A percentile compares a stretch with the other conserved stretches of the same genome.
Evolutionary conservation across 1,284 basidiomycete species (phyloP).

Genomic region (Tilletia setariae): DNA sequence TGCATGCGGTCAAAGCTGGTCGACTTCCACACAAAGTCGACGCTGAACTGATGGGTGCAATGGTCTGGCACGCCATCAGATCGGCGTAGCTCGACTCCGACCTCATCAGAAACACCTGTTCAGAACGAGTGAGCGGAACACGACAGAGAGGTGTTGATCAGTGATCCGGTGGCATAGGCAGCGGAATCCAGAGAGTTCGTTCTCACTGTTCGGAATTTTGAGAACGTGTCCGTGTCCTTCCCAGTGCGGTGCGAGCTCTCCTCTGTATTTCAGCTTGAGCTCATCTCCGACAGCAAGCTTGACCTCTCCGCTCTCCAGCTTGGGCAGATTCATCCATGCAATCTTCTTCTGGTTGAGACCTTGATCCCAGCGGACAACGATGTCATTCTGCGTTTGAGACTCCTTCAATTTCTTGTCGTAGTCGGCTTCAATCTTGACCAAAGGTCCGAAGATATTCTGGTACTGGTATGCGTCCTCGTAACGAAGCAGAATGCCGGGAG

Average conservation of each 20-base stretch:
- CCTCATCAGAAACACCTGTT: constrained; percentile 92
- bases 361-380: constrained; percentile 92
- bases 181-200: background rate
- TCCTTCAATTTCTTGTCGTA: constrained; percentile 98
- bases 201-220: constrained; percentile 96
- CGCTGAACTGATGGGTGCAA: constrained; percentile 88
- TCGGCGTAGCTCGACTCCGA: constrained; percentile 84
- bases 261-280: constrained; percentile 80
- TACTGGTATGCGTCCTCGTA: constrained; percentile 99
- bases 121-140: constrained; percentile 23
- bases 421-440: constrained; percentile 99
- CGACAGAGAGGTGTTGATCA: background rate
- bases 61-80: constrained; percentile 93
- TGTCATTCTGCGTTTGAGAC: constrained; percentile 94
- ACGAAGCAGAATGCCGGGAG: constrained; percentile 75
- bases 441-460: constrained; percentile 96
- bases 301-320: constrained; percentile 96
- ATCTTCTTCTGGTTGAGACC: constrained; percentile 96
- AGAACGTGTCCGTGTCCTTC: constrained; percentile 96
- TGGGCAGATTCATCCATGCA: constrained; percentile 93
- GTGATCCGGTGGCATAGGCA: background rate
- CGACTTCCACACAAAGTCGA: constrained; percentile 99
- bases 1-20: constrained; percentile 99
- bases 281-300: constrained; percentile 95
- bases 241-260: constrained; percentile 75